Conservation (phyloP, 192 early-diverging fungal species). For the Thamnidium elegans region DNA sequence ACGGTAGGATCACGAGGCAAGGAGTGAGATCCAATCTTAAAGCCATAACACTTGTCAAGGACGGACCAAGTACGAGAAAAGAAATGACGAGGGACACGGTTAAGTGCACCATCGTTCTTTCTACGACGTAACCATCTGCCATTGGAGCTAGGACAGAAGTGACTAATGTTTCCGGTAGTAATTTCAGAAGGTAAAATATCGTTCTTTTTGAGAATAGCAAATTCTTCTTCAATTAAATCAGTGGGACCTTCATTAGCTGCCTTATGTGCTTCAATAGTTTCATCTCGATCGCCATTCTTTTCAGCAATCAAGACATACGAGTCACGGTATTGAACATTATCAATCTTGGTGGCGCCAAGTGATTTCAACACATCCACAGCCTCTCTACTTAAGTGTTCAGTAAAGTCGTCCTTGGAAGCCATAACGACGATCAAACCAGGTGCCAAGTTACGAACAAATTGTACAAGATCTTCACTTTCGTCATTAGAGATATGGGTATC, state of each 20-base stretch:
- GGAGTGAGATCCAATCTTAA: constrained; percentile 56
- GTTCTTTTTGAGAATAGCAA: constrained; percentile 48
- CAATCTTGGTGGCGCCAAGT: constrained; percentile 58
- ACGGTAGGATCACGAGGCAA: constrained; percentile 75
- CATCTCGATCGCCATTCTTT: constrained; percentile 50
- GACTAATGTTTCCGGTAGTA: constrained; percentile 40
- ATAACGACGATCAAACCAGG: constrained; percentile 65
- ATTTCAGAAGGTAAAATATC: constrained; percentile 43
- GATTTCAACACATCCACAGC: constrained; percentile 57
- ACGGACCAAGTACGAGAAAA: constrained; percentile 77
- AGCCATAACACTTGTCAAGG: constrained; percentile 58
- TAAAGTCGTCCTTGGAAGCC: constrained; percentile 66
- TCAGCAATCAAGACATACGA: constrained; percentile 82
- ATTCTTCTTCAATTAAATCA: constrained; percentile 45
- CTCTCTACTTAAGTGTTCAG: constrained; percentile 60
- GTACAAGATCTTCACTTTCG: constrained; percentile 64
- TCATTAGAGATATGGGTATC: constrained; percentile 67
- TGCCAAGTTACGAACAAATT: constrained; percentile 62
- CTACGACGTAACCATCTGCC: constrained; percentile 73
- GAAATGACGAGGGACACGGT: constrained; percentile 75
- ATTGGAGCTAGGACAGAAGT: constrained; percentile 47
- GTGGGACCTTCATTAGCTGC: constrained; percentile 57
- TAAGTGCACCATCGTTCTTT: constrained; percentile 83
- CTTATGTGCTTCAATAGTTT: constrained; percentile 55
- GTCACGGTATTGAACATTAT: constrained; percentile 66